Evolutionary conservation across 2,329 filamentous ascomycete genomes (phyloP).

Genomic region (Chaetomium sp.): DNA sequence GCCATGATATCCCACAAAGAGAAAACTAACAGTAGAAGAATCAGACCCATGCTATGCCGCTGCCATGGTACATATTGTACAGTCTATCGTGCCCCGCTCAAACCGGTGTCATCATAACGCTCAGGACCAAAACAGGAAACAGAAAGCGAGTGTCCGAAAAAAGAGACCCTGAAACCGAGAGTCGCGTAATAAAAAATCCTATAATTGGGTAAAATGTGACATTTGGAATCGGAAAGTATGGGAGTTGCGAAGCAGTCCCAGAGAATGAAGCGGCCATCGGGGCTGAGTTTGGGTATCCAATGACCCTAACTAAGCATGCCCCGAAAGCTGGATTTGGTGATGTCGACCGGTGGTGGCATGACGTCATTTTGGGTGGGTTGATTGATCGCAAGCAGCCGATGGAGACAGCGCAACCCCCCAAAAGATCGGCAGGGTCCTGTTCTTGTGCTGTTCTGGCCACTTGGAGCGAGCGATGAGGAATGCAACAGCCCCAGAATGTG

Average conservation of each 20-base stretch:
- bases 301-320: no score
- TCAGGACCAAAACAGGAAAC: background rate
- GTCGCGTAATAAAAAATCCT: conserved; percentile 10
- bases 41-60: background rate
- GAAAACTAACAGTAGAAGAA: background rate
- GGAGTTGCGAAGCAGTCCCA: background rate
- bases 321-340: conserved; percentile 6
- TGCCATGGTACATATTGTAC: background rate
- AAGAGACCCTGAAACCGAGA: background rate
- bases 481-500: conserved; percentile 3
- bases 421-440: conserved; percentile 21
- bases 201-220: conserved; percentile 11
- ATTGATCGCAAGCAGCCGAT: background rate
- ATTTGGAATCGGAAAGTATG: background rate
- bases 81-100: conserved; percentile 3
- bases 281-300: background rate
- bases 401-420: background rate
- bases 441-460: background rate
- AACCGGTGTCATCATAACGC: background rate
- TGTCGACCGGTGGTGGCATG: background rate
- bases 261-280: background rate
- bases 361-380: background rate
- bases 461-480: background rate
- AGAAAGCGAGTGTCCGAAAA: background rate
- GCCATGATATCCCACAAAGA: background rate